Base-by-base conservation (phyloP, 108 stramenopile genomes). In the Fistulifera solaris region DNA sequence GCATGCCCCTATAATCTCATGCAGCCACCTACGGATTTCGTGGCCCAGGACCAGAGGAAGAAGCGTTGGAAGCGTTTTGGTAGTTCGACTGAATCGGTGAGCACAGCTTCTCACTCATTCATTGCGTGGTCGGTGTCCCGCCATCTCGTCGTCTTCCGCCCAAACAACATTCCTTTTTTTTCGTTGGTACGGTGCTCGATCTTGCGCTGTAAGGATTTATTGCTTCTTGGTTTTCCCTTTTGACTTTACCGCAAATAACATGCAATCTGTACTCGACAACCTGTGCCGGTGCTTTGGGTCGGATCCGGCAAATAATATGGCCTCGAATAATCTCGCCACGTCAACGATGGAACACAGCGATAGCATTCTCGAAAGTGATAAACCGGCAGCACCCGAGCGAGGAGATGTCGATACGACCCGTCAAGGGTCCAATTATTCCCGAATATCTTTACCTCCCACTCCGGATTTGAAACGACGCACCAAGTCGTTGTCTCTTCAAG, bases 201-300 rank as follows among this genome's bases (percentile, higher is more conserved):
- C 31, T 8, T 35, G 6, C 31, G 31, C 31, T 35, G n/a, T n/a
- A n/a, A n/a, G n/a, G n/a, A n/a, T n/a, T n/a, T n/a, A n/a, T n/a
- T n/a, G n/a, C n/a, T n/a, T n/a, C n/a, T n/a, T n/a, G n/a, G n/a
- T 35, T 6, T 35, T 35, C 31, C 8, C 8, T 35, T 35, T 35
- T 35, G 8, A 6, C 8, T 8, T 35, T 8, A 35, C 3, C 8
- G 8, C 3, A 6, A 35, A 35, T 35, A 54, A 10, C 12, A 54
- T 54, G 53, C 27, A 54, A 54, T 54, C 53, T 4, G 53, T 54
- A 19, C n/a, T 54, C 28, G 53, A 54, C 4, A 31, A 25, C 2
- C 31, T 54, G 7, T 54, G 53, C 53, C 53, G 53, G 27, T 54
- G 53, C 19, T 54, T 54, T 13, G 53, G 53, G 14, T 45, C 44